Evolutionary conservation across 73 alveolate species (phyloP).

Genomic region (Symbiodinium natans): DNA sequence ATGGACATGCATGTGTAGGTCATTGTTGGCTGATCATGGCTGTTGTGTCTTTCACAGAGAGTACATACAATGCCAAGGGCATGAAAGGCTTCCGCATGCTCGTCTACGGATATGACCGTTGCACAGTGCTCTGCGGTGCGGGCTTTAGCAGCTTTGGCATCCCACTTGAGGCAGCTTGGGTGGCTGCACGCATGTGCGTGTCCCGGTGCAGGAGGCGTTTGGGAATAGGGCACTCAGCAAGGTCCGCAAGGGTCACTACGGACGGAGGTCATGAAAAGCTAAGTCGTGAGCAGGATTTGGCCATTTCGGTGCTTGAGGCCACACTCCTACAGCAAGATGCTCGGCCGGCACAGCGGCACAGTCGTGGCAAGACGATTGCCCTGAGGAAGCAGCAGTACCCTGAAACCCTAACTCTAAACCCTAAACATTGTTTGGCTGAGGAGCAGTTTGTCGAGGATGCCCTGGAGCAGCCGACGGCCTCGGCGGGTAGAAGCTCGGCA

Average conservation of each 20-base stretch:
- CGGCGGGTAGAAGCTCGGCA: neutral
- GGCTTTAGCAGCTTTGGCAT: neutral
- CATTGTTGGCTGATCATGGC: neutral
- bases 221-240: too few relatives aligned
- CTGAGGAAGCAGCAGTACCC: neutral
- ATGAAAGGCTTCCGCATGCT: neutral
- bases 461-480: neutral
- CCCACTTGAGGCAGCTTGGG: neutral
- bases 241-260: too few relatives aligned
- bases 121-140: neutral
- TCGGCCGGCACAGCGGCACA: neutral
- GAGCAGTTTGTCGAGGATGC: constrained; percentile 67
- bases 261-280: neutral
- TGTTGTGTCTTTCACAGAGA: neutral
- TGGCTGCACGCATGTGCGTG: neutral
- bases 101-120: neutral
- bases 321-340: neutral
- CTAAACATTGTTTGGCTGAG: neutral
- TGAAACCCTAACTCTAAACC: too few relatives aligned
- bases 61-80: neutral
- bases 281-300: neutral
- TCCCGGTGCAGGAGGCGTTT: neutral
- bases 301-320: neutral
- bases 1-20: neutral
- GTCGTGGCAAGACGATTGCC: neutral